Conservation (phyloP, 805 yeast species). For the Kazachstania martiniae region DNA sequence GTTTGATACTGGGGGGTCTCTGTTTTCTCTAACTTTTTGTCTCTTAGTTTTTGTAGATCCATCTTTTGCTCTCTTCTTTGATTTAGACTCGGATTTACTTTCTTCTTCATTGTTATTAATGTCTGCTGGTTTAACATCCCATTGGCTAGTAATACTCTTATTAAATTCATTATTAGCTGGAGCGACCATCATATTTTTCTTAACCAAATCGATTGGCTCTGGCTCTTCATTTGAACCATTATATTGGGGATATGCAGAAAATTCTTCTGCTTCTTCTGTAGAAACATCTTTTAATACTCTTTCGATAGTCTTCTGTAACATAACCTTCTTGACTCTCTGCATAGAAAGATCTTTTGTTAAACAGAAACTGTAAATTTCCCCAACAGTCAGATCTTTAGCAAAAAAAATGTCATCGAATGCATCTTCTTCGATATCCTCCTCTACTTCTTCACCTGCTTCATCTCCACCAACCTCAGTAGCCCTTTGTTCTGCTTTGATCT, state of each 20-base stretch:
- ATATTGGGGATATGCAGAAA: slow-evolving; percentile 20
- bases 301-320: slow-evolving; percentile 54
- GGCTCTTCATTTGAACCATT: slow-evolving; percentile 16
- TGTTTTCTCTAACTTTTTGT: slow-evolving; percentile 37
- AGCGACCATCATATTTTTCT: slow-evolving; percentile 52
- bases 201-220: slow-evolving; percentile 26
- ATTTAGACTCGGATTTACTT: slow-evolving; percentile 28
- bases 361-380: slow-evolving; percentile 46
- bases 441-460: slow-evolving; percentile 6
- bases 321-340: slow-evolving; percentile 55
- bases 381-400: slow-evolving; percentile 45
- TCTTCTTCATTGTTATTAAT: slow-evolving; percentile 5
- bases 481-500: not conserved
- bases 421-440: slow-evolving; percentile 5
- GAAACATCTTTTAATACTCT: slow-evolving; percentile 43
- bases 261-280: slow-evolving; percentile 53
- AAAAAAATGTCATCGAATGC: slow-evolving; percentile 35
- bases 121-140: slow-evolving; percentile 36
- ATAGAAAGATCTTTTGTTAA: slow-evolving; percentile 58
- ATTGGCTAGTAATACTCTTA: slow-evolving; percentile 60
- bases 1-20: slow-evolving; percentile 59
- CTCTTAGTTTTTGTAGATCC: slow-evolving; percentile 27
- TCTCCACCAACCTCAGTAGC: slow-evolving; percentile 6
- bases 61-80: slow-evolving; percentile 46
- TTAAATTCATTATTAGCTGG: slow-evolving; percentile 60